phyloP scores from a whole-genome alignment of 495 filamentous ascomycete genomes.

The Penicillium bovifimosum region DNA sequence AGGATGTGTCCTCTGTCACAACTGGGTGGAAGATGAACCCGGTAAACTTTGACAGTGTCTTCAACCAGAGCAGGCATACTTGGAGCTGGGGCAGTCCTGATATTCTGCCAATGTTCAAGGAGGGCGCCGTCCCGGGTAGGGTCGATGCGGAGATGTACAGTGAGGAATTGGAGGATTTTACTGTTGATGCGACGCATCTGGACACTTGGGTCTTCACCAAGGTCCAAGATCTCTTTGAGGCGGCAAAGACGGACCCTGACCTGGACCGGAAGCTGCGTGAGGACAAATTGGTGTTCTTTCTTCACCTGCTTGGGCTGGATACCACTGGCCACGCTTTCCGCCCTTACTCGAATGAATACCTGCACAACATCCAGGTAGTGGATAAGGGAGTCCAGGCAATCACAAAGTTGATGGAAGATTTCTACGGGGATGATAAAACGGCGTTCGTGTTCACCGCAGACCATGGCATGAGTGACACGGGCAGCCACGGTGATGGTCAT shows the following conservation, averaged over 20 bases:
- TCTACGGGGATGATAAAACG: conserved; percentile 88
- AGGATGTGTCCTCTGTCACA: conserved; percentile 95
- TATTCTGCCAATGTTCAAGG: conserved; percentile 95
- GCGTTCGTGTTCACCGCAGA: conserved; percentile 97
- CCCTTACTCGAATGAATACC: conserved; percentile 93
- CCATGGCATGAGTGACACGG: conserved; percentile 99
- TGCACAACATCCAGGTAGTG: conserved; percentile 91
- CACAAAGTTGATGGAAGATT: conserved; percentile 73
- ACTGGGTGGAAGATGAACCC: conserved; percentile 99
- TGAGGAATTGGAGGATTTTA: conserved; percentile 86
- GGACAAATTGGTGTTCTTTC: conserved; percentile 91
- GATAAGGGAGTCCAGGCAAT: conserved; percentile 84
- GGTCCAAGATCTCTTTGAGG: conserved; percentile 78
- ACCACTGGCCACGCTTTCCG: conserved; percentile 84
- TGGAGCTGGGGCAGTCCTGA: conserved; percentile 99
- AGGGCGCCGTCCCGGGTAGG: conserved; percentile 80
- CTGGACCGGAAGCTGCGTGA: conserved; percentile 67
- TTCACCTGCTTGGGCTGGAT: conserved; percentile 93
- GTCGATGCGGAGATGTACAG: conserved; percentile 81
- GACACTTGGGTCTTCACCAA: conserved; percentile 96
- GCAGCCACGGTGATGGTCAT: conserved; percentile 95
- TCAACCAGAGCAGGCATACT: conserved; percentile 92
- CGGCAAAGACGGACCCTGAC: conserved; percentile 71
- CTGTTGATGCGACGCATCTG: conserved; percentile 67
- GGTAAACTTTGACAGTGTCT: conserved; percentile 97